A percentile compares a stretch with the other conserved stretches of the same genome.
Evolutionary conservation across 805 yeast genomes (phyloP).

Genomic region (Grigorovia humatica): DNA sequence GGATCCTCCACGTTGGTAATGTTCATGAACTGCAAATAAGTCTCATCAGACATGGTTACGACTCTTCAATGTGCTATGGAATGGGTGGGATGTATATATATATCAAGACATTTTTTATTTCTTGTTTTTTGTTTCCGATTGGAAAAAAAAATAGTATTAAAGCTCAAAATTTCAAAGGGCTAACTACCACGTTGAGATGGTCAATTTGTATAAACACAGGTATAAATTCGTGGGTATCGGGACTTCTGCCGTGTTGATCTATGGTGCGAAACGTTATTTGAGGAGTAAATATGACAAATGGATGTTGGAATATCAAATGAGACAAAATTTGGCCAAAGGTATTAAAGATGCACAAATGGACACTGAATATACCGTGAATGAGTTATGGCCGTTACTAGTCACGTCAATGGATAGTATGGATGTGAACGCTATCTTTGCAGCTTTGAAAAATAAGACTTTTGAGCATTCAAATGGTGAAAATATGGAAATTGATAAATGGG

Average conservation of each 20-base stretch:
- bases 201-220: background rate
- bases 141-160: too few species aligned
- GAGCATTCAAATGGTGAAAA: background rate
- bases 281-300: conserved; percentile 12
- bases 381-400: conserved; percentile 67
- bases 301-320: conserved; percentile 34
- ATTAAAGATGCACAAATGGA: conserved; percentile 90
- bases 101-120: background rate
- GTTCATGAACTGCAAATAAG: conserved; percentile 59
- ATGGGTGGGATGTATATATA: background rate
- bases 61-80: background rate
- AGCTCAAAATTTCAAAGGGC: too few species aligned
- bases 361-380: conserved; percentile 72
- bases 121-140: background rate
- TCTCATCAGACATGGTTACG: conserved; percentile 9
- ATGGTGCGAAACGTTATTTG: background rate
- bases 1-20: conserved; percentile 69
- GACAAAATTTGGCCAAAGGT: conserved; percentile 38
- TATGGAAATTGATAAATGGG: background rate
- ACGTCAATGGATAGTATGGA: conserved; percentile 23
- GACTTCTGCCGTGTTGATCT: background rate
- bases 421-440: conserved; percentile 19
- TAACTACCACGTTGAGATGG: background rate
- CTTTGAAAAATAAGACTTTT: conserved; percentile 16
- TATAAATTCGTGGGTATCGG: background rate